A percentile compares a stretch with the other conserved stretches of the same genome.
These are phyloP conservation scores for Tuber melanosporum DNA, from an alignment of 495 filamentous ascomycete species.

Conservation along the genomic window DNA sequence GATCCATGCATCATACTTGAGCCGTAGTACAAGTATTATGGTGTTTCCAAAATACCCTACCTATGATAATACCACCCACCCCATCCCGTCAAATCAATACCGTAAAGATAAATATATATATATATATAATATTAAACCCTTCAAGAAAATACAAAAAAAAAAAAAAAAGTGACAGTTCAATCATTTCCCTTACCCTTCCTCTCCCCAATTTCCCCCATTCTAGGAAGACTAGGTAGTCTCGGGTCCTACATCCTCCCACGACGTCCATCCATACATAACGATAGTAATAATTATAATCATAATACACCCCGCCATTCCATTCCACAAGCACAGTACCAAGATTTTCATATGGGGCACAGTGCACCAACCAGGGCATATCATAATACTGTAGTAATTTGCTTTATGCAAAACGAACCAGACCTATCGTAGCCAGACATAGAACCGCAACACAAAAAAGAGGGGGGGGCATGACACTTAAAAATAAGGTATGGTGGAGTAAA, in stretches of 20 bases:
- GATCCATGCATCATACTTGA: too few species aligned
- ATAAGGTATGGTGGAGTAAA: neutral
- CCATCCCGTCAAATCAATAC: neutral
- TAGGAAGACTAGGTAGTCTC: too few species aligned
- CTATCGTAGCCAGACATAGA: neutral
- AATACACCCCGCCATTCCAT: neutral
- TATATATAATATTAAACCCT: too few species aligned
- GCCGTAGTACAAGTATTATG: neutral
- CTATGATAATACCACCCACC: neutral
- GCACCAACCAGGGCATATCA: neutral
- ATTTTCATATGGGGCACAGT: neutral
- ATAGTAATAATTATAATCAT: neutral
- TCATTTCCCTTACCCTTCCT: neutral
- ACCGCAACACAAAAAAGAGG: neutral
- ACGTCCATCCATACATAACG: neutral
- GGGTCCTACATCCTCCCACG: neutral
- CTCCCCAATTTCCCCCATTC: neutral
- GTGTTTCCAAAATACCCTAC: neutral
- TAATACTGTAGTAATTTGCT: constrained; percentile 1
- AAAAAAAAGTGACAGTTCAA: neutral
- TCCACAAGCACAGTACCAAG: neutral
- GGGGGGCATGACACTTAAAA: neutral
- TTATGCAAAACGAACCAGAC: neutral
- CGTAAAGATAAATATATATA: too few species aligned
- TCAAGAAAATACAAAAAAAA: neutral